These are phyloP conservation scores for Blastomyces emzantsi DNA, from an alignment of 2,329 filamentous ascomycete species.

Conservation along the genomic window DNA sequence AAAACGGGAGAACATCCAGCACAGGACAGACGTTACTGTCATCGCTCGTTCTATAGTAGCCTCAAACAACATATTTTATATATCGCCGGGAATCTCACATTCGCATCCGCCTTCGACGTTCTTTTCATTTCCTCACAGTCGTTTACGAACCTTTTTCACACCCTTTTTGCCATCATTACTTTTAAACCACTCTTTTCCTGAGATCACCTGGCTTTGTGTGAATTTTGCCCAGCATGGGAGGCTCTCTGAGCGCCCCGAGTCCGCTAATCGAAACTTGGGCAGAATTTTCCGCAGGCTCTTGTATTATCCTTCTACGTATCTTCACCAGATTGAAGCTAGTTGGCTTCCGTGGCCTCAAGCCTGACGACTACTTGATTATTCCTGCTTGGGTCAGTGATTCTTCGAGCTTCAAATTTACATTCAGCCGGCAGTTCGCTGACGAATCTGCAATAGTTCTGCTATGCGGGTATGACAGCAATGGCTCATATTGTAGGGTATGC, in stretches of 20 bases:
- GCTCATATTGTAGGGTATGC: constrained; percentile 23
- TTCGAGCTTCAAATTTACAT: background rate
- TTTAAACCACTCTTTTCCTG: background rate
- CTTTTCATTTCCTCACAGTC: constrained; percentile 3
- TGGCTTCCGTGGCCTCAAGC: constrained; percentile 25
- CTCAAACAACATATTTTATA: background rate
- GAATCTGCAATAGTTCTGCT: constrained; percentile 10
- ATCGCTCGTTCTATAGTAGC: background rate
- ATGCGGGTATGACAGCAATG: constrained; percentile 19
- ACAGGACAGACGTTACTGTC: background rate
- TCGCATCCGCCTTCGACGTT: background rate
- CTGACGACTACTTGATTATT: constrained; percentile 30
- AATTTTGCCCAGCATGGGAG: background rate
- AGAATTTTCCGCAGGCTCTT: constrained; percentile 28
- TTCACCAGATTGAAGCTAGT: constrained; percentile 29
- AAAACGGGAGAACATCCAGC: background rate
- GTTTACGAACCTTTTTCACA: background rate
- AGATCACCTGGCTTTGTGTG: background rate
- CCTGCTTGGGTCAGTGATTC: constrained; percentile 22
- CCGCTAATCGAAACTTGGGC: constrained; percentile 30
- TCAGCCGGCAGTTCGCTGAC: background rate
- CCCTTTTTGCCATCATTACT: background rate
- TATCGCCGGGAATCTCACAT: background rate
- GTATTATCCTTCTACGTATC: constrained; percentile 26
- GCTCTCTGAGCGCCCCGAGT: background rate